Percentiles rank a stretch among this genome's conserved stretches.
Evolutionary conservation across 2,329 filamentous ascomycete species (phyloP).

Genomic region (Didymella pomorum): DNA sequence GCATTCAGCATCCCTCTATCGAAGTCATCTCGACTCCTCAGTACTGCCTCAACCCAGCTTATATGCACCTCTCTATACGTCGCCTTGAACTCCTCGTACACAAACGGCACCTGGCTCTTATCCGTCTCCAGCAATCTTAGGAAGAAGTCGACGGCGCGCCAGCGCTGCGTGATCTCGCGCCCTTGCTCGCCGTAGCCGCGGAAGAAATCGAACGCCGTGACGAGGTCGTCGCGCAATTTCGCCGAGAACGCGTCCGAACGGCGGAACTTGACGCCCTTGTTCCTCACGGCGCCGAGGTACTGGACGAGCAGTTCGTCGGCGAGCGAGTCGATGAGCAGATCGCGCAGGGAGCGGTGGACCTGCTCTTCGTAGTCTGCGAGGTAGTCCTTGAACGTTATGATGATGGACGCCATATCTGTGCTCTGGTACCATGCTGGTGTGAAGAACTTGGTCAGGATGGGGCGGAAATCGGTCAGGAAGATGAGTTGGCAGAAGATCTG

Average conservation of each 20-base stretch:
- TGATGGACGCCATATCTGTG: slow-evolving; percentile 90
- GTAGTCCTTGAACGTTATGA: slow-evolving; percentile 95
- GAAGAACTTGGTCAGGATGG: slow-evolving; percentile 88
- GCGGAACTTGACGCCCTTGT: slow-evolving; percentile 88
- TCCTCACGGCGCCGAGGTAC: slow-evolving; percentile 85
- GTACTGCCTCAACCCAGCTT: slow-evolving; percentile 91
- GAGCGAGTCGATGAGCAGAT: slow-evolving; percentile 93
- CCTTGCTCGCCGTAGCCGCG: slow-evolving; percentile 60
- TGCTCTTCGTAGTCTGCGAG: slow-evolving; percentile 84
- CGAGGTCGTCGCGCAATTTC: slow-evolving; percentile 92
- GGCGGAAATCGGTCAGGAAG: slow-evolving; percentile 86
- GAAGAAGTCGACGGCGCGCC: slow-evolving; percentile 89
- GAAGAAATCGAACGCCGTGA: slow-evolving; percentile 91
- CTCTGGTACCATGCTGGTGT: slow-evolving; percentile 87
- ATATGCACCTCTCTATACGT: slow-evolving; percentile 94
- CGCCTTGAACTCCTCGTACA: slow-evolving; percentile 83
- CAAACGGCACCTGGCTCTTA: slow-evolving; percentile 76
- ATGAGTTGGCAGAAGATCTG: slow-evolving; percentile 85
- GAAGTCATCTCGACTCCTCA: slow-evolving; percentile 90
- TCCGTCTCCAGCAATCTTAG: slow-evolving; percentile 77
- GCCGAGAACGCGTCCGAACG: slow-evolving; percentile 87
- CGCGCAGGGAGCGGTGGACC: slow-evolving; percentile 84
- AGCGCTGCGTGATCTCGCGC: slow-evolving; percentile 82
- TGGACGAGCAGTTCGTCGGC: slow-evolving; percentile 87
- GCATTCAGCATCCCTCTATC: slow-evolving; percentile 87